A percentile compares a stretch with the other conserved stretches of the same genome.
phyloP scores from a whole-genome alignment of 176 grass and related monocot species.

The Calamus simplicifolius region DNA sequence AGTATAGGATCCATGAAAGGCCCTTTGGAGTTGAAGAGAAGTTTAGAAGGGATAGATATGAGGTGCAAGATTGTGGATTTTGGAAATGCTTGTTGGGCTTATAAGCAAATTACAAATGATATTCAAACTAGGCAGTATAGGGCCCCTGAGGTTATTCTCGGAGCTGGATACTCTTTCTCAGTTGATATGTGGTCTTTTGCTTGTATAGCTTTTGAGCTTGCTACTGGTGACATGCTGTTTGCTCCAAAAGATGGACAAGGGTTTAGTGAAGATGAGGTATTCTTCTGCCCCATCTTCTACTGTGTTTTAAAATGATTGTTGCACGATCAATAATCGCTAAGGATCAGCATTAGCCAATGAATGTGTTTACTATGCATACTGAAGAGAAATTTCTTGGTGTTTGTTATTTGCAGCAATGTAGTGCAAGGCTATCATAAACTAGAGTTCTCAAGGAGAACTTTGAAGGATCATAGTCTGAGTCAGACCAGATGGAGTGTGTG shows the following conservation, averaged over 20 bases:
- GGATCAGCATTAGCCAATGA: too few relatives aligned
- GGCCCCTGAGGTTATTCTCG: constrained; percentile 85
- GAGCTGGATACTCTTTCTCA: constrained; percentile 64
- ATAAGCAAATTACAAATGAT: constrained; percentile 54
- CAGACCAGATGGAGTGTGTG: too few relatives aligned
- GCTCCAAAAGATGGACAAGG: constrained; percentile 49
- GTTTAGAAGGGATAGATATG: constrained; percentile 68
- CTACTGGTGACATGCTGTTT: constrained; percentile 79
- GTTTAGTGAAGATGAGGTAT: constrained; percentile 92
- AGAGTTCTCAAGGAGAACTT: too few relatives aligned
- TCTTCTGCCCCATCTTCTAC: not conserved
- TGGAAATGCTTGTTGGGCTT: constrained; percentile 65
- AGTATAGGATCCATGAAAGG: constrained; percentile 55
- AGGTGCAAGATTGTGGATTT: constrained; percentile 96
- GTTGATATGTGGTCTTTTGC: constrained; percentile 91
- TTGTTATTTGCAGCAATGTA: too few relatives aligned
- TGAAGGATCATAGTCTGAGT: too few relatives aligned
- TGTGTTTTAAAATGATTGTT: too few relatives aligned
- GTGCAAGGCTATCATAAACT: too few relatives aligned
- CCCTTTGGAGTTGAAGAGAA: constrained; percentile 47
- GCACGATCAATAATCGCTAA: too few relatives aligned
- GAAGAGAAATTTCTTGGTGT: too few relatives aligned
- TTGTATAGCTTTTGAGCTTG: constrained; percentile 87
- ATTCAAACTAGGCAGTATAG: constrained; percentile 96
- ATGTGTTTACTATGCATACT: too few relatives aligned